A percentile compares a stretch with the other conserved stretches of the same genome.
phyloP scores from a whole-genome alignment of 768 basidiomycete genomes.

The Lactarius deliciosus region DNA sequence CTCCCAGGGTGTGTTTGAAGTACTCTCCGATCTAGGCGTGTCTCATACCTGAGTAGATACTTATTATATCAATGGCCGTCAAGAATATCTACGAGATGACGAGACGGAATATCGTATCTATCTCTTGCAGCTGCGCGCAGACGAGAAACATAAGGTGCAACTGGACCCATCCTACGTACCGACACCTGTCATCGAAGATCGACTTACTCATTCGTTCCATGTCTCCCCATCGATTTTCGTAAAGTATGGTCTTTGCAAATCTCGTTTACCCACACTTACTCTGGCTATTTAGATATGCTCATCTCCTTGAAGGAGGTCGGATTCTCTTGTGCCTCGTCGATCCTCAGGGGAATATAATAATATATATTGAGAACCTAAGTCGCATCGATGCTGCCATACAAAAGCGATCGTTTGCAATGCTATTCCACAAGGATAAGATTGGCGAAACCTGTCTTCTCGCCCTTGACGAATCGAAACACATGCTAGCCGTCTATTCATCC shows the following conservation, averaged over 20 bases:
- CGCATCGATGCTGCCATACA: slow-evolving; percentile 14
- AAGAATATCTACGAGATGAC: not conserved
- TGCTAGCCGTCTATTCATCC: slow-evolving; percentile 47
- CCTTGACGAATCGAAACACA: slow-evolving; percentile 53
- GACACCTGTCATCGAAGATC: not conserved
- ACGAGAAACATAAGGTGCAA: not conserved
- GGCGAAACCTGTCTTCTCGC: slow-evolving; percentile 47
- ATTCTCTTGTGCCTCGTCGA: slow-evolving; percentile 21
- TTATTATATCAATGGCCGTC: not conserved
- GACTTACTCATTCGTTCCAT: slow-evolving; percentile 15
- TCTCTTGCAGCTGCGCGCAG: not conserved
- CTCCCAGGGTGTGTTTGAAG: not conserved
- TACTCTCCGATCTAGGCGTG: not conserved
- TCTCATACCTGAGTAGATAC: not conserved
- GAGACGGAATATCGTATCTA: not conserved
- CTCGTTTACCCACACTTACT: not conserved
- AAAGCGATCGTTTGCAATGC: slow-evolving; percentile 5
- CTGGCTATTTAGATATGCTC: slow-evolving; percentile 13
- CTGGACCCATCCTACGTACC: not conserved
- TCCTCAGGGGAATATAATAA: slow-evolving; percentile 12
- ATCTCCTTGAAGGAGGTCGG: slow-evolving; percentile 23
- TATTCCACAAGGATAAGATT: slow-evolving; percentile 47
- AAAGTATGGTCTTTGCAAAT: not conserved
- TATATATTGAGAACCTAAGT: slow-evolving; percentile 18
- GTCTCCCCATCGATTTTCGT: slow-evolving; percentile 8